Evolutionary conservation across 73 alveolate species (phyloP), one percentile per base, ranked within the genome.

Genomic region (Paraurostyla sp.): DNA sequence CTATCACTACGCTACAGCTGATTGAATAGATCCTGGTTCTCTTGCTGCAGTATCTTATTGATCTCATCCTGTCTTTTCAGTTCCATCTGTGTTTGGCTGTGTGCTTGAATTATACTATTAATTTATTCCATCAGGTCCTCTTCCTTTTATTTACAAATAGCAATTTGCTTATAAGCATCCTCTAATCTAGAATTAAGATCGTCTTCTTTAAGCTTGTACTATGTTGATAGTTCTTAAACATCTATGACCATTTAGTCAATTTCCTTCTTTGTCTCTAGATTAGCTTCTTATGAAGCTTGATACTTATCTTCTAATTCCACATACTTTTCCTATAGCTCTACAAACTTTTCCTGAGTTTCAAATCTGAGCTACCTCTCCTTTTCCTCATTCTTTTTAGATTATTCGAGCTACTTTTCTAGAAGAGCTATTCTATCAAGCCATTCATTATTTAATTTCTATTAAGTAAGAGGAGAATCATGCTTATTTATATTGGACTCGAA

Each of bases 291-390:
- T 40, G 35, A 40, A 22, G 56, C 33, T 22, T 65, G 38, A 65
- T 22, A 65, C 25, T 65, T 15, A 1, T 65, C 82, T 35, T 65
- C 82, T 16, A 65, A 6, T 23, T 65, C 82, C 6, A 65, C 82
- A 16, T 38, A 40, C 38, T 65, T 65, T 38, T 65, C 25, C 46
- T 65, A n/a, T n/a, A n/a, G n/a, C 32, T 65, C 82, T 13, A 65
- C 82, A 16, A 65, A 40, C 38, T 65, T 65, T 38, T 65, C 25
- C 46, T 65, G 18, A 40, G 58, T 35, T 38, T 65, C 82, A 65
- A 65, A 65, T 30, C 82, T 65, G 16, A 65, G 23, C 58, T 65
- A 56, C 41, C 82, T 65, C 41, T 65, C 82, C 25, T 65, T 65
- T 38, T 65, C 59, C 58, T 65, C 82, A 18, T 36, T 7, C 41